A percentile compares a stretch with the other conserved stretches of the same genome.
Evolutionary conservation across 192 early-diverging fungal species (phyloP).

Genomic region (Coemansia sp.): DNA sequence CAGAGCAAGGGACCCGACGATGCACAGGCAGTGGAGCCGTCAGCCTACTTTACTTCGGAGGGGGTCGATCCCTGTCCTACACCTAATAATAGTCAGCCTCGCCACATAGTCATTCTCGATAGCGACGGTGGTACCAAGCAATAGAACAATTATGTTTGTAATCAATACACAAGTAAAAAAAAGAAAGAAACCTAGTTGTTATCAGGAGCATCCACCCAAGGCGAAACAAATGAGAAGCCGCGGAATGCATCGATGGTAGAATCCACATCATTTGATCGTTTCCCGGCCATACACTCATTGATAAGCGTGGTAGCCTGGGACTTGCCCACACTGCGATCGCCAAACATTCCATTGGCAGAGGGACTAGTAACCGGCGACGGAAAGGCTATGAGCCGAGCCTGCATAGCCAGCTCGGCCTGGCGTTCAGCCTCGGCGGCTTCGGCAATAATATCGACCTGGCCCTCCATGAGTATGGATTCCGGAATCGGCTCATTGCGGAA

Average conservation of each 20-base stretch:
- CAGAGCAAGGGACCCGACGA: conserved; percentile 25
- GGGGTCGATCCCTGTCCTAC: too few relatives aligned
- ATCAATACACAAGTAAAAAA: neutral
- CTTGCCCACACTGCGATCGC: neutral
- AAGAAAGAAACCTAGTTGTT: conserved; percentile 7
- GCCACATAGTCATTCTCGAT: neutral
- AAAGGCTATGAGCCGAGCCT: conserved; percentile 39
- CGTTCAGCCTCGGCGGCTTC: conserved; percentile 48
- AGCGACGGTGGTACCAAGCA: neutral
- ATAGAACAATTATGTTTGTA: neutral
- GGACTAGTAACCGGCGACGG: conserved; percentile 34
- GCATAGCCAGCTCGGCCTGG: conserved; percentile 39
- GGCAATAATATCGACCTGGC: conserved; percentile 39
- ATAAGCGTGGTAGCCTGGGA: neutral
- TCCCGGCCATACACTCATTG: neutral
- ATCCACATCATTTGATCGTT: neutral
- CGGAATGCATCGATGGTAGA: conserved; percentile 38
- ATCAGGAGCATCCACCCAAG: conserved; percentile 38
- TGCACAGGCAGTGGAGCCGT: conserved; percentile 61
- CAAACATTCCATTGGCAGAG: neutral
- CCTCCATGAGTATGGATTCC: conserved; percentile 39
- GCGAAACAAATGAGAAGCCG: conserved; percentile 54
- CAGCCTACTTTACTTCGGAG: neutral
- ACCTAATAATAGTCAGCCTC: neutral
- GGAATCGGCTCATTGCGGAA: conserved; percentile 55